phyloP scores from a whole-genome alignment of 495 filamentous ascomycete genomes.

The Neurospora sp. region DNA sequence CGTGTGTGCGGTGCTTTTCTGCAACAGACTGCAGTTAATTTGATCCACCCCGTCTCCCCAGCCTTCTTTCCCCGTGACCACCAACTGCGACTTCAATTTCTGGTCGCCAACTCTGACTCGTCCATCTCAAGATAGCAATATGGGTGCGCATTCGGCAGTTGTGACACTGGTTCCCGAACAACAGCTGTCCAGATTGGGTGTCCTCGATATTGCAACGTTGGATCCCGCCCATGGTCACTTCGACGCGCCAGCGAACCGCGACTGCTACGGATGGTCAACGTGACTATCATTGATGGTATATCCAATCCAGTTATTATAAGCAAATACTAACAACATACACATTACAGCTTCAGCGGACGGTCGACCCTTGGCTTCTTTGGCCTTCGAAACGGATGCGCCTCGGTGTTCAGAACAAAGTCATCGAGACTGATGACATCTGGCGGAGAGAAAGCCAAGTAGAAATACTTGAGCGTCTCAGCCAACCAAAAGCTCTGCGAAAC shows the following conservation, averaged over 20 bases:
- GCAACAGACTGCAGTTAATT: background rate
- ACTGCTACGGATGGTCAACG: background rate
- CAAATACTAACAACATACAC: background rate
- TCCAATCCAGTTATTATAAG: background rate
- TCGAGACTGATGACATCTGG: slow-evolving; percentile 59
- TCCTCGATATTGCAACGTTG: background rate
- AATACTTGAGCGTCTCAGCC: slow-evolving; percentile 54
- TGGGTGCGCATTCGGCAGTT: background rate
- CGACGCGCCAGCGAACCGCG: background rate
- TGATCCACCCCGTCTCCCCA: background rate
- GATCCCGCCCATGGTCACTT: background rate
- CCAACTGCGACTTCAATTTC: too few relatives aligned
- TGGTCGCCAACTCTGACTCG: background rate
- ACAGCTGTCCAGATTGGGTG: background rate
- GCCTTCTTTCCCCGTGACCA: background rate
- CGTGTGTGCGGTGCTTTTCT: background rate
- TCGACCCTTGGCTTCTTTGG: slow-evolving; percentile 6
- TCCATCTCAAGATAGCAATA: background rate
- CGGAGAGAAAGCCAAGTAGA: slow-evolving; percentile 65
- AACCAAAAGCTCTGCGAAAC: slow-evolving; percentile 54
- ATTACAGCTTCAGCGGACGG: background rate
- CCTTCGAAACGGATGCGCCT: slow-evolving; percentile 40
- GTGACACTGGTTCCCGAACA: background rate
- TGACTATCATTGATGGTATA: background rate
- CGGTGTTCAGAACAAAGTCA: slow-evolving; percentile 60